Evolutionary conservation across 495 filamentous ascomycete genomes (phyloP).

Genomic region (Xylaria palmicola): DNA sequence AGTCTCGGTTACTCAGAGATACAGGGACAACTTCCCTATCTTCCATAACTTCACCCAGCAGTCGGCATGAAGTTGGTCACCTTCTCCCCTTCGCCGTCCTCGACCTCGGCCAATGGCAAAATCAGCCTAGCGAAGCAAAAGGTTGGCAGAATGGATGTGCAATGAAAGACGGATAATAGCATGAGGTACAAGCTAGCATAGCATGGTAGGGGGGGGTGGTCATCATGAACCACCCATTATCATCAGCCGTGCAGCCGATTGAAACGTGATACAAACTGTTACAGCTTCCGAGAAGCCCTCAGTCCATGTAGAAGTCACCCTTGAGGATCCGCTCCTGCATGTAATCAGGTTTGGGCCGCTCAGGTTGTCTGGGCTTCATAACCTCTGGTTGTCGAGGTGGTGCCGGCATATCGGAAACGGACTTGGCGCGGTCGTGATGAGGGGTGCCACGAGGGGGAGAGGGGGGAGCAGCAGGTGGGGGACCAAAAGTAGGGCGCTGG

Average conservation of each 20-base stretch:
- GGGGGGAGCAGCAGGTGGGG: slow-evolving; percentile 39
- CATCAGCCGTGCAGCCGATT: not conserved
- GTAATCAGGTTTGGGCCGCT: slow-evolving; percentile 75
- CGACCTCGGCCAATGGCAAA: not conserved
- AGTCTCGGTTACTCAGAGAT: too few relatives aligned
- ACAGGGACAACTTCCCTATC: not conserved
- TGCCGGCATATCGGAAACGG: slow-evolving; percentile 66
- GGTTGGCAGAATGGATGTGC: not conserved
- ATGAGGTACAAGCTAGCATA: not conserved
- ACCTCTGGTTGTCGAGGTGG: slow-evolving; percentile 51
- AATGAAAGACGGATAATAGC: not conserved
- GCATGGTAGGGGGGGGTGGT: not conserved
- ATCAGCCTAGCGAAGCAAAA: slow-evolving; percentile 1
- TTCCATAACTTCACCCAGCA: not conserved
- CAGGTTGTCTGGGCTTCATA: slow-evolving; percentile 44
- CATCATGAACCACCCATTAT: not conserved
- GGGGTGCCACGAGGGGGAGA: slow-evolving; percentile 26
- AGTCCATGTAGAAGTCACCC: slow-evolving; percentile 98
- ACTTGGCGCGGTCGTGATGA: slow-evolving; percentile 65
- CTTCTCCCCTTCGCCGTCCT: not conserved
- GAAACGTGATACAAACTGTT: not conserved
- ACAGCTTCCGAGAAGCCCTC: slow-evolving; percentile 19
- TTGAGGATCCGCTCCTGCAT: slow-evolving; percentile 96
- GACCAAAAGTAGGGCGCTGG: slow-evolving; percentile 46
- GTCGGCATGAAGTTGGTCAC: not conserved